Percentiles rank a stretch among this genome's conserved stretches.
Evolutionary conservation across 768 basidiomycete species (phyloP).

Genomic region (Mycena filopes): DNA sequence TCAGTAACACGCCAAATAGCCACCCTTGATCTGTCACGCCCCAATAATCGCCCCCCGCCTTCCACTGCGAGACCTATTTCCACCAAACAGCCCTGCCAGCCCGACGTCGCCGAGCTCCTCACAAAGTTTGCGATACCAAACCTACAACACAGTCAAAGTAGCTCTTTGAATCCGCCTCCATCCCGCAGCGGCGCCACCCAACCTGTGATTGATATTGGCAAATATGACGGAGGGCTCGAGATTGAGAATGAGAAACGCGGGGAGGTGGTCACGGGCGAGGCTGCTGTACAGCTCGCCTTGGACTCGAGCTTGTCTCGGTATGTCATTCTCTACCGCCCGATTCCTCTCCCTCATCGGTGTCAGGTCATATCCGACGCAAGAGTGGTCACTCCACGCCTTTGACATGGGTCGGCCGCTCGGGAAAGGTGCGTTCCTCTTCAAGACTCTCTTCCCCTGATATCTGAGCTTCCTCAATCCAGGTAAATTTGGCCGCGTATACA

Average conservation of each 20-base stretch:
- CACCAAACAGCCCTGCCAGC: slow-evolving; percentile 67
- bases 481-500: slow-evolving; percentile 98
- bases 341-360: not conserved
- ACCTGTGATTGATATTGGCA: slow-evolving; percentile 77
- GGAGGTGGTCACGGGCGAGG: slow-evolving; percentile 78
- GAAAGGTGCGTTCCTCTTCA: slow-evolving; percentile 54
- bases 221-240: slow-evolving; percentile 98
- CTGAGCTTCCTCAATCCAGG: slow-evolving; percentile 50
- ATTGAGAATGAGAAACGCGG: slow-evolving; percentile 84
- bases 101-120: slow-evolving; percentile 75
- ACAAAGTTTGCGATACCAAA: slow-evolving; percentile 80
- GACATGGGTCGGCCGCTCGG: slow-evolving; percentile 96
- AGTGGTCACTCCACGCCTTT: slow-evolving; percentile 88
- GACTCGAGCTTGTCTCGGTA: slow-evolving; percentile 83
- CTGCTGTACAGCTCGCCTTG: slow-evolving; percentile 83
- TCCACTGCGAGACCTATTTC: slow-evolving; percentile 45
- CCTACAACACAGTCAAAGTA: slow-evolving; percentile 44
- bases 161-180: slow-evolving; percentile 39
- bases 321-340: slow-evolving; percentile 35
- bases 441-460: too few species aligned
- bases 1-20: slow-evolving; percentile 77
- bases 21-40: slow-evolving; percentile 72
- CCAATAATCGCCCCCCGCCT: slow-evolving; percentile 47
- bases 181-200: slow-evolving; percentile 47
- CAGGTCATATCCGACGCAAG: slow-evolving; percentile 78